Evolutionary conservation across 192 early-diverging fungal species (phyloP).

Genomic region (Coemansia sp.): DNA sequence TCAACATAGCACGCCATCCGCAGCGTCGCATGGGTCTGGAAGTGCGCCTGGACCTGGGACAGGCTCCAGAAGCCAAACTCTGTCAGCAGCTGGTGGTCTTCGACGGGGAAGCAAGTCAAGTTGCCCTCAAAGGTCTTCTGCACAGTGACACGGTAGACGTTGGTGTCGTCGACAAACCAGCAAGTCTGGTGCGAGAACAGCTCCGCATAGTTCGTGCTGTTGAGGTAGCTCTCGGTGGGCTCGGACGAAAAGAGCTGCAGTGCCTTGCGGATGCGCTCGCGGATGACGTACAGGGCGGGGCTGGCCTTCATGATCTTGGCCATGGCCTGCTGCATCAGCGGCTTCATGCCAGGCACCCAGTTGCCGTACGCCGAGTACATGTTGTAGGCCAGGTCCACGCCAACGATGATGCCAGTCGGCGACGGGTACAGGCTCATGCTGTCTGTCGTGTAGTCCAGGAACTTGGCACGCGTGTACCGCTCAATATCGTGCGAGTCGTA

Average conservation of each 20-base stretch:
- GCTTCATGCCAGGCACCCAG: constrained; percentile 99
- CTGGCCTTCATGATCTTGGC: constrained; percentile 99
- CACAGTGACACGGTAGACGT: constrained; percentile 98
- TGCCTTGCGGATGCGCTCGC: constrained; percentile 98
- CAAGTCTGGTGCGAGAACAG: constrained; percentile 98
- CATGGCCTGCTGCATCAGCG: constrained; percentile 95
- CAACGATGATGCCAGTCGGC: constrained; percentile 94
- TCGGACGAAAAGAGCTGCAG: constrained; percentile 98
- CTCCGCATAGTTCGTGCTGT: constrained; percentile 92
- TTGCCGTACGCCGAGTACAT: constrained; percentile 92
- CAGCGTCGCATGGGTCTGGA: constrained; percentile 5
- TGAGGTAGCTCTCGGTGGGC: constrained; percentile 96
- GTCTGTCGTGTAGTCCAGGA: constrained; percentile 97
- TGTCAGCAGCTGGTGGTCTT: constrained; percentile 31
- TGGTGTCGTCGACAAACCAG: constrained; percentile 99
- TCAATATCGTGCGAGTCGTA: constrained; percentile 99
- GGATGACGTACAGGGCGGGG: constrained; percentile 93
- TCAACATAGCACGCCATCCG: constrained; percentile 23
- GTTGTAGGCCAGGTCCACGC: constrained; percentile 97
- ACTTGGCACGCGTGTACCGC: constrained; percentile 97
- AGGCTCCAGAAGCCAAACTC: constrained; percentile 35
- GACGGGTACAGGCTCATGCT: constrained; percentile 99
- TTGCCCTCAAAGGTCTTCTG: constrained; percentile 99
- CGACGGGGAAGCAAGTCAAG: constrained; percentile 55
- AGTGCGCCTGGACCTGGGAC: constrained; percentile 22